phyloP scores from a whole-genome alignment of 1,284 basidiomycete genomes.

The Pascua sp. region DNA sequence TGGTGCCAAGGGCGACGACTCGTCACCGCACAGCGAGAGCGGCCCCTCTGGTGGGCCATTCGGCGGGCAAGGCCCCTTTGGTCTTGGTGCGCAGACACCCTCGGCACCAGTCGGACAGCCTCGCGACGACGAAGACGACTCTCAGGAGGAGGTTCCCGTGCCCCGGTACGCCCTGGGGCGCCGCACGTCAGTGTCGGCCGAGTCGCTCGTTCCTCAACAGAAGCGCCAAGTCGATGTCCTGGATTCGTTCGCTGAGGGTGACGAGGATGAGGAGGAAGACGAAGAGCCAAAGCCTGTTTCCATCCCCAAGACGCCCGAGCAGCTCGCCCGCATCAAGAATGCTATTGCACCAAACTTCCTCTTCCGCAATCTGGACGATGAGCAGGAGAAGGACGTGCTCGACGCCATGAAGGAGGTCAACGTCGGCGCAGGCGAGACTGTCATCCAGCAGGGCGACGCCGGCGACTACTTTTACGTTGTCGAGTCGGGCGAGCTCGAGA shows the following conservation, averaged over 20 bases:
- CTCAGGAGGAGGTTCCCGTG: conserved; percentile 30
- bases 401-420: conserved; percentile 91
- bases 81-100: conserved; percentile 52
- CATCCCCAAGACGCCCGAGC: conserved; percentile 74
- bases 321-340: conserved; percentile 78
- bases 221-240: conserved; percentile 32
- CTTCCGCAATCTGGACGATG: conserved; percentile 93
- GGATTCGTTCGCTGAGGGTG: conserved; percentile 32
- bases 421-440: conserved; percentile 68
- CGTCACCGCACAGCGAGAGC: conserved; percentile 29
- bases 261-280: conserved; percentile 42
- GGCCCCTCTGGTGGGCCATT: conserved; percentile 19
- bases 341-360: conserved; percentile 88
- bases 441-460: conserved; percentile 94
- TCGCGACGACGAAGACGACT: conserved; percentile 40
- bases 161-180: conserved; percentile 73
- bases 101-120: conserved; percentile 53
- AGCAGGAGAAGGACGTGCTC: conserved; percentile 87
- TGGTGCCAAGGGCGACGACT: conserved; percentile 7
- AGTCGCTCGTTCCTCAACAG: conserved; percentile 82
- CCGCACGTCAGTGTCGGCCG: conserved; percentile 93
- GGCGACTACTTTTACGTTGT: conserved; percentile 98
- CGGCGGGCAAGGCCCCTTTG: conserved; percentile 37
- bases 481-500: conserved; percentile 81
- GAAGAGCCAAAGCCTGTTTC: conserved; percentile 33